Base-by-base conservation (phyloP, 2,329 filamentous ascomycete species). In the Pseudonectria buxi region DNA sequence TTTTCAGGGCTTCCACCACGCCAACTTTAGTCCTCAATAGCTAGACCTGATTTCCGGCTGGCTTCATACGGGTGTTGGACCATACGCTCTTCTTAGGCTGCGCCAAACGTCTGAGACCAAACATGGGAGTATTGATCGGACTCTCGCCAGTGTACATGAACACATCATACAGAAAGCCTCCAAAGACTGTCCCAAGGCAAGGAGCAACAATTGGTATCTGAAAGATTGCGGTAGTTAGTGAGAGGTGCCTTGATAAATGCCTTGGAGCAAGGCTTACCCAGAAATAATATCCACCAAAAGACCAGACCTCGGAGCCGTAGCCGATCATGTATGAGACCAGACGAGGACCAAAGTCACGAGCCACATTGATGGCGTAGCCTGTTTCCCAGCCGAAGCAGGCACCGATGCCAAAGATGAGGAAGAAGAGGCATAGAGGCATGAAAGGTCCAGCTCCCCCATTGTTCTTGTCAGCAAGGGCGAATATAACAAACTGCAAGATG, bases 351-450 rank as follows among this genome's bases (percentile, higher is more conserved):
- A 86, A 83, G 45, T 87, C 83, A 57, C 83, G 71, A 25, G 81
- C 82, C 28, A 84, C 58, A 50, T 86, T 86, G 45, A 86, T 84
- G 12, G 81, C 82, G 58, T 83, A 87, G 26, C 83, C 81, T 1
- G 82, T 87, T 56, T 86, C 75, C 79, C 79, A 86, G 6, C 83
- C 83, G 49, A 84, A 86, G 53, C 78, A 82, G 24, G 78, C 77
- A 13, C 81, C 81, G 14, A 86, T 76, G 7, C 81, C 82, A 51
- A 86, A 86, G 43, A 86, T 78, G 31, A 86, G 64, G 59, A 86
- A 85, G 61, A 85, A 83, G 6, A 86, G 59, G 7, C 66, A 73
- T 2, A 86, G 60, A 0, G 81, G 78, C 38, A 74, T 67, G 36
- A 63, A 40, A 2, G 68, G 64, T 0, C 76, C 75, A 2, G 77